Percentiles rank a stretch among this genome's conserved stretches.
Evolutionary conservation across 352 stramenopile genomes (phyloP).

Genomic region (Globisporangium alternatum): DNA sequence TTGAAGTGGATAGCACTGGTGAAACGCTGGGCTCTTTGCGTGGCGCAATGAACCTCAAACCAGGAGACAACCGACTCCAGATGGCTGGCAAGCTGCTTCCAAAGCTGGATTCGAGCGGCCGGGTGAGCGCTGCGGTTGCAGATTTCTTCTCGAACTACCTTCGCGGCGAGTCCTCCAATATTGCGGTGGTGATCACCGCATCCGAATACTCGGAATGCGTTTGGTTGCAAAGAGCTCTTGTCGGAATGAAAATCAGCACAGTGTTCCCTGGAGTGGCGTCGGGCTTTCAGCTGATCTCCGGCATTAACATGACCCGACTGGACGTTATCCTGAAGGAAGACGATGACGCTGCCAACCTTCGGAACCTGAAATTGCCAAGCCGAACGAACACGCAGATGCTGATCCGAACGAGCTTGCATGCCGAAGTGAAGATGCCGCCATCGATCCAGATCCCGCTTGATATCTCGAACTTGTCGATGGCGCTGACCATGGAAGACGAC

Average conservation of each 20-base stretch:
- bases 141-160: constrained; percentile 75
- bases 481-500: constrained; percentile 48
- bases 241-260: constrained; percentile 59
- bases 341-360: constrained; percentile 1
- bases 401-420: constrained; percentile 63
- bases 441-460: constrained; percentile 65
- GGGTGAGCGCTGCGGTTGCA: constrained; percentile 46
- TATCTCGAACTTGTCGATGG: constrained; percentile 66
- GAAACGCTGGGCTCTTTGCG: constrained; percentile 49
- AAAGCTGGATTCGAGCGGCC: constrained; percentile 31
- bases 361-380: constrained; percentile 7
- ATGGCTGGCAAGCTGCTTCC: constrained; percentile 53
- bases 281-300: constrained; percentile 62
- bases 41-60: constrained; percentile 53
- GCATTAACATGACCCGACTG: constrained; percentile 64
- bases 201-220: constrained; percentile 51
- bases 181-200: constrained; percentile 47
- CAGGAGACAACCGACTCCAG: constrained; percentile 45
- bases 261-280: constrained; percentile 55
- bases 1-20: constrained; percentile 30
- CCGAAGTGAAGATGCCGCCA: constrained; percentile 66
- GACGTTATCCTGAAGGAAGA: constrained; percentile 55
- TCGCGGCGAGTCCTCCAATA: constrained; percentile 42
- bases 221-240: constrained; percentile 61
- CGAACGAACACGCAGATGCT: constrained; percentile 68